phyloP scores from a whole-genome alignment of 2,329 filamentous ascomycete genomes.

The Triangularia verruculosa region DNA sequence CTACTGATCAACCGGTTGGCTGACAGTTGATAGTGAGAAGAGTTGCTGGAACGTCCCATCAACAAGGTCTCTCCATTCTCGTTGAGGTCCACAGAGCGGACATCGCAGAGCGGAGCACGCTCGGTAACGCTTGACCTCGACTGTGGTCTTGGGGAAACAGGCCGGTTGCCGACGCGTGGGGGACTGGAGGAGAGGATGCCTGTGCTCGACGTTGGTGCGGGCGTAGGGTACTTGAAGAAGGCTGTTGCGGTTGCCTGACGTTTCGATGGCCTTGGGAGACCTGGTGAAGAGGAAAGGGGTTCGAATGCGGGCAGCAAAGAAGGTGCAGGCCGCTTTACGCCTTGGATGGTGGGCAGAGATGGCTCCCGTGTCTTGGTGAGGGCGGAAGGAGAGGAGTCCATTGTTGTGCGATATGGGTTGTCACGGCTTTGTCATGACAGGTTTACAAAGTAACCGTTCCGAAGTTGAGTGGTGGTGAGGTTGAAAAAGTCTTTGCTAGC shows the following conservation, averaged over 20 bases:
- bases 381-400: constrained; percentile 41
- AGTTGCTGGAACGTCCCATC: constrained; percentile 93
- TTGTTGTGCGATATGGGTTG: constrained; percentile 25
- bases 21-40: constrained; percentile 91
- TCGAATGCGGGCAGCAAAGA: constrained; percentile 76
- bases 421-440: constrained; percentile 24
- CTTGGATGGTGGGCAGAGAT: constrained; percentile 38
- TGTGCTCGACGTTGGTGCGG: constrained; percentile 89
- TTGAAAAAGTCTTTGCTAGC: constrained; percentile 11
- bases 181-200: constrained; percentile 87
- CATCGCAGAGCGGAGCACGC: constrained; percentile 75
- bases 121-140: constrained; percentile 61
- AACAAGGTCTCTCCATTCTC: constrained; percentile 76
- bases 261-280: constrained; percentile 66
- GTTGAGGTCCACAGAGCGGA: constrained; percentile 78
- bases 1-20: constrained; percentile 90
- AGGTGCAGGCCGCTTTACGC: constrained; percentile 61
- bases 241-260: constrained; percentile 56
- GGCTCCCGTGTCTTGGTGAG: constrained; percentile 35
- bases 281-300: constrained; percentile 73
- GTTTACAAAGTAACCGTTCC: not conserved
- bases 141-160: constrained; percentile 56
- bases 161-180: constrained; percentile 50
- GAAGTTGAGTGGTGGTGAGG: not conserved
- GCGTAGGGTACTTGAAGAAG: constrained; percentile 80